Base-by-base conservation (phyloP, 169 alveolate species). In the Cryptosporidium tyzzeri region DNA sequence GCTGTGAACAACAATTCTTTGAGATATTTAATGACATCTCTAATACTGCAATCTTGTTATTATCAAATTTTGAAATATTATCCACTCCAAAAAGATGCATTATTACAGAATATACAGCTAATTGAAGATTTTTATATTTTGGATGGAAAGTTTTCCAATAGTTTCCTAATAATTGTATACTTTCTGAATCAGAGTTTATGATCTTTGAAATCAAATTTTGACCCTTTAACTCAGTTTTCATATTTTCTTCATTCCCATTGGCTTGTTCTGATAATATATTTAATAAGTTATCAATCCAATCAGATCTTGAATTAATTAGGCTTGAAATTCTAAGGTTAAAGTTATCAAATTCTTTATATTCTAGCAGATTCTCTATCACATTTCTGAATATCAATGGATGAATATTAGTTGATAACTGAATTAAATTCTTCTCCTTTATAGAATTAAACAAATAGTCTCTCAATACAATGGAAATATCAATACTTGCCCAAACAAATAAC, bases 131-230 rank as follows among this genome's bases (percentile, higher is more conserved):
- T 31, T 9, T 80, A 37, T 62, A 80, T n/a, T 80, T 80, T 0
- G 89, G 89, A 65, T 80, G 89, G 10, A 80, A 80, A 33, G 33
- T 41, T 35, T 37, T 80, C 89, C 89, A 80, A 39, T 62, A 80
- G 37, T 62, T 59, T 7, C 89, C 89, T 9, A 65, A 18, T 9
- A 23, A 31, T 21, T 59, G 21, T 7, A 73, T 73, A 10, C 70
- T 73, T n/a, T 73, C 86, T 35, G 18, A n/a, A 18, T 73, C 71
- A 18, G 86, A 80, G 29, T 80, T 62, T 8, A 80, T 44, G 18
- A 80, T 50, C 26, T 62, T 65, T 14, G 16, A 1, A n/a, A 62
- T 80, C 48, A 59, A 48, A 55, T 55, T 44, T 21, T 16, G 12
- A 31, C n/a, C 70, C 2, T 33, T 44, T 26, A 6, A 39, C 18